Evolutionary conservation across 176 grass and related monocot species (phyloP), one percentile per base, ranked within the genome.

Genomic region (Musa schizocarpa): DNA sequence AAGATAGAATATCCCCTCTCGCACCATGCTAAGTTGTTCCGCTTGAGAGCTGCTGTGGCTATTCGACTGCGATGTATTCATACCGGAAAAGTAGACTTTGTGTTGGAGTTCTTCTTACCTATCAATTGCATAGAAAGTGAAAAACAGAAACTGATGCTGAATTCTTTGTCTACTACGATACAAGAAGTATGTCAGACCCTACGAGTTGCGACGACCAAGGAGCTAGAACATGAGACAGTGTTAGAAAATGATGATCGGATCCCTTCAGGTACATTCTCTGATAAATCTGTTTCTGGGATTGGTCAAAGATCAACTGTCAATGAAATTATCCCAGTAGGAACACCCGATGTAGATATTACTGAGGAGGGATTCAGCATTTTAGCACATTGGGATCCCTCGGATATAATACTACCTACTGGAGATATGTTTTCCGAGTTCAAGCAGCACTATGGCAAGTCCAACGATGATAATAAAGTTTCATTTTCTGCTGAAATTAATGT

Each of bases 31-130:
- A 99, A 85, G 65, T 62, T 95, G 63, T 99, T 99, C 82, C 59
- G 80, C 75, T 80, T 99, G 68, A 90, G 50, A 63, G 91, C 84
- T 17, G 91, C 85, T 26, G 96, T 99, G 27, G 96, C 96, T 64
- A 89, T 99, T 74, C 75, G 81, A 22, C 68, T 99, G 27, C 55
- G 85, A 71, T 88, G 88, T 71, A 72, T 79, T 57, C 74, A 27
- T 76, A 89, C 91, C 43, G 88, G 74, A 66, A 75, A 29, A 51
- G 79, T 81, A 54, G 88, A 99, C 80, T 91, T 92, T 70, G 91
- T 99, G 22, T 72, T 99, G 63, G 96, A 99, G 76, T 99, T 99
- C 56, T 99, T 99, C 82, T 72, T 99, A 81, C 96, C 96, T 54
- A 43, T 73, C 17, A 70, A 89, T 79, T 92, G 88, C 77, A 59